Evolutionary conservation across 441 rosid genomes (phyloP), one percentile per base, ranked within the genome.

Genomic region (Corymbia citriodora): DNA sequence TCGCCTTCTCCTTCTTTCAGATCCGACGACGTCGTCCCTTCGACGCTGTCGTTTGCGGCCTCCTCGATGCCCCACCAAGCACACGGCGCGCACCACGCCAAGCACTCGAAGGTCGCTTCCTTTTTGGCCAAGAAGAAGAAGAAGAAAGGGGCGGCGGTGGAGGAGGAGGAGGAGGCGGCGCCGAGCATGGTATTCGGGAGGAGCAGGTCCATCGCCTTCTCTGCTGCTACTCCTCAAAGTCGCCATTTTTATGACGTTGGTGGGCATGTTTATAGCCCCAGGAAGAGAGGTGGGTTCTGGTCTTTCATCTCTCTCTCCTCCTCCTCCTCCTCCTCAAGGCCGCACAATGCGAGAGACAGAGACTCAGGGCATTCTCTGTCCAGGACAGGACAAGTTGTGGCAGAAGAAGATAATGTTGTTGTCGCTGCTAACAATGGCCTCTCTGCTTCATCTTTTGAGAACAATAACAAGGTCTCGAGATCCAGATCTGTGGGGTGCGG

Each of bases 401-500:
- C 90, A 19, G 96, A 94, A 40, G 93, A 93, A 12, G 95, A 94
- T 31, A 97, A 95, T 40, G 96, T 70, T 10, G 97, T 93, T 11
- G 94, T 94, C 1, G 94, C 96, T 88, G 96, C 96, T 50, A 92
- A 91, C 70, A 90, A 89, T 93, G 72, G 94, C 91, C 52, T 40
- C 45, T 92, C 95, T 19, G 93, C 92, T 25, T 93, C 96, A 1
- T 95, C 97, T 9, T 94, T 94, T 70, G 99, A 96, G 90, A 94
- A 98, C 68, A 99, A 96, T 89, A 94, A 97, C 68, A 98, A 96
- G 92, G 99, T 97, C 15, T 96, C 98, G 12, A 96, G 99, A 93
- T 98, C 99, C 90, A 96, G 99, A 95, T 98, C 99, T 82, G 97
- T 97, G 14, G 99, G 99, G 18, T 98, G 99, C 88, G 99, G 99